Evolutionary conservation across 345 rosid species (phyloP), one percentile per base, ranked within the genome.

Genomic region (Eucalyptus marginata): DNA sequence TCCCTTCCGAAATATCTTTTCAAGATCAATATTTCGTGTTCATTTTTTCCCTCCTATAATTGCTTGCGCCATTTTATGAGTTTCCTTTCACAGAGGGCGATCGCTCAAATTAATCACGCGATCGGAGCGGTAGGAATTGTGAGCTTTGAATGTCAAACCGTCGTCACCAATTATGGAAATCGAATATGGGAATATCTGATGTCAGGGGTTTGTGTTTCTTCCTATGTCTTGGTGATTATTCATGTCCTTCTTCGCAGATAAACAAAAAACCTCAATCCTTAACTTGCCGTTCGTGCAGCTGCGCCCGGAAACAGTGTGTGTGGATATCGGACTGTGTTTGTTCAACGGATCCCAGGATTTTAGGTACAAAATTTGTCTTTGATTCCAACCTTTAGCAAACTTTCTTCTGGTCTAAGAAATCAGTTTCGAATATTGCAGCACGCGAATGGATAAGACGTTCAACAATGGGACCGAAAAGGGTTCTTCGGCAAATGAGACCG

Each of bases 21-120:
- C 49, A n/a, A 25, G 31, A 84, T 43, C 15, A 33, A n/a, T 29
- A 84, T 66, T 49, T 59, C 24, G 15, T 20, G 25, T 12, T 20
- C 15, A 1, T 79, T 80, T 20, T 88, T 51, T 79, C 27, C 29
- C 24, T 20, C 47, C 84, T 76, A 40, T 40, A 76, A 76, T 76
- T 76, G 59, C n/a, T 87, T 68, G 17, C 31, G 27, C 33, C 58
- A 85, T 87, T 50, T 71, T 91, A 44, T 62, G 84, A 85, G 51
- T 71, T 88, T 86, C 62, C 31, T 25, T 25, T 91, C 90, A 49
- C 93, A 94, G 96, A 86, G 89, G 87, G 49, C 91, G 24, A 91
- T 95, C 66, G 90, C 94, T 80, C 93, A 94, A 90, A 93, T 95
- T 79, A 94, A 95, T 89, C 95, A 90, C 56, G 95, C 92, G 15